Evolutionary conservation across 139 green algal species (phyloP).

Genomic region (Nannochloris sp.): DNA sequence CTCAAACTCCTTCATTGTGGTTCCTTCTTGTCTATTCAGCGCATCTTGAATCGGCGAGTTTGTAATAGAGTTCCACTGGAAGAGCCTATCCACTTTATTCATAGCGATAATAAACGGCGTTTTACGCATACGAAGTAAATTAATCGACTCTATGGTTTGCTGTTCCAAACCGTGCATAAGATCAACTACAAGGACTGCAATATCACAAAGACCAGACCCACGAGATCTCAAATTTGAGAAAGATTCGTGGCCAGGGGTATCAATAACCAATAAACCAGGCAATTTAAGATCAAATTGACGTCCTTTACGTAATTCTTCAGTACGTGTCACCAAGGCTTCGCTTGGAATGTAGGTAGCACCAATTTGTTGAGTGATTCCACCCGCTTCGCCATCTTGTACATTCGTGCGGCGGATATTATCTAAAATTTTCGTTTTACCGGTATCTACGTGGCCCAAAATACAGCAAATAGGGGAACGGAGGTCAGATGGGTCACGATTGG

Average conservation of each 20-base stretch:
- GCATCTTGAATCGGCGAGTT: conserved; percentile 69
- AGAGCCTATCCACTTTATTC: conserved; percentile 91
- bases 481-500: conserved; percentile 46
- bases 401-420: conserved; percentile 97
- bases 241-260: conserved; percentile 96
- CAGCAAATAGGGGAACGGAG: conserved; percentile 98
- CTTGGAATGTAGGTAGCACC: conserved; percentile 94
- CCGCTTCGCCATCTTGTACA: conserved; percentile 96
- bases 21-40: conserved; percentile 20
- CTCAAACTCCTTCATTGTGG: conserved; percentile 58
- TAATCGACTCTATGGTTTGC: conserved; percentile 97
- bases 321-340: conserved; percentile 74
- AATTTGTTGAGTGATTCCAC: conserved; percentile 99
- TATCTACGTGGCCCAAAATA: conserved; percentile 98
- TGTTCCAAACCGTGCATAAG: conserved; percentile 98
- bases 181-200: conserved; percentile 96
- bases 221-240: conserved; percentile 95
- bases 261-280: conserved; percentile 94
- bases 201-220: conserved; percentile 91
- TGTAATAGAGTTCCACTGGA: conserved; percentile 74
- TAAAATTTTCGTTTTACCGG: conserved; percentile 98
- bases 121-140: conserved; percentile 92
- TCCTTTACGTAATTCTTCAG: conserved; percentile 51
- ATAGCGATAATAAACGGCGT: conserved; percentile 98
- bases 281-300: conserved; percentile 73